Conservation (phyloP, 805 yeast genomes). For the Komagataella pastoris region DNA sequence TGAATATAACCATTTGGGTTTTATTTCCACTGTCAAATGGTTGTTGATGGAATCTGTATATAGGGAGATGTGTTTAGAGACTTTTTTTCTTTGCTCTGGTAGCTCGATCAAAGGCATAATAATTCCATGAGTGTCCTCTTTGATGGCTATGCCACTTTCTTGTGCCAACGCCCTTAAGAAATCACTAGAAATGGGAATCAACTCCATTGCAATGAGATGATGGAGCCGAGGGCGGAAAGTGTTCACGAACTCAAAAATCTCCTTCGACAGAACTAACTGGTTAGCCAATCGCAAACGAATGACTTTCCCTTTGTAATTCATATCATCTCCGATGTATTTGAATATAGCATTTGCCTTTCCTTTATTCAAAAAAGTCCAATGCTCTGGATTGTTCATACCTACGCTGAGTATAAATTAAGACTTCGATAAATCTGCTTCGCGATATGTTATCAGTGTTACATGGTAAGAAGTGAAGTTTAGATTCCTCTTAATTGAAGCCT, state of each 20-base stretch:
- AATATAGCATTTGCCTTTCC: conserved; percentile 39
- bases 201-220: conserved; percentile 8
- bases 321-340: conserved; percentile 22
- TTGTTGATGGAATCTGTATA: conserved; percentile 2
- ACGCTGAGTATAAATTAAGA: too few relatives aligned
- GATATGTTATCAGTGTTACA: background rate
- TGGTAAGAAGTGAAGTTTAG: background rate
- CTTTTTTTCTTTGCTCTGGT: conserved; percentile 2
- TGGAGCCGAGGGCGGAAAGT: conserved; percentile 3
- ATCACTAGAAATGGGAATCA: conserved; percentile 2
- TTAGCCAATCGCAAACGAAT: conserved; percentile 21
- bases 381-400: conserved; percentile 4
- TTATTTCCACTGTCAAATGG: conserved; percentile 24
- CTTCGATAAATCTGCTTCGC: background rate
- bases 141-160: conserved; percentile 1
- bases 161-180: background rate
- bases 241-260: conserved; percentile 26
- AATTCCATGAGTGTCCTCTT: conserved; percentile 11
- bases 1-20: conserved; percentile 38
- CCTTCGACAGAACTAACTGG: conserved; percentile 24
- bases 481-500: background rate
- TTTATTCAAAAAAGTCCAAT: conserved; percentile 31
- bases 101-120: conserved; percentile 9
- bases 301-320: conserved; percentile 20
- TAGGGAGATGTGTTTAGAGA: conserved; percentile 14